Conservation (phyloP, 1,284 basidiomycete species). For the Microbotryum saponariae region DNA sequence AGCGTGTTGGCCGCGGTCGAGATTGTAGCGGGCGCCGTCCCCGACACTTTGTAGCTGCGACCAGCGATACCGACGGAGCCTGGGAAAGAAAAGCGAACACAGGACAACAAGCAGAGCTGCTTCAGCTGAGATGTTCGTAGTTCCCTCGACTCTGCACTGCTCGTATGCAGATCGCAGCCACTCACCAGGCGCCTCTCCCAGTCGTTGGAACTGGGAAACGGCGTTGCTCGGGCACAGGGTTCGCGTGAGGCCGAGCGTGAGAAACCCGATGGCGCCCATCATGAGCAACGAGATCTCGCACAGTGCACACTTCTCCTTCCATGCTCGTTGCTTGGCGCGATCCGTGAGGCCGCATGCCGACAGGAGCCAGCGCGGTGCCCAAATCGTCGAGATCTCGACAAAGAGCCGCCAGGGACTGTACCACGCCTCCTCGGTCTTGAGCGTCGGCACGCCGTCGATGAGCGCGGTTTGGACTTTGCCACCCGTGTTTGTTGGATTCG, state of each 20-base stretch:
- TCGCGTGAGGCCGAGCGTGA: conserved; percentile 88
- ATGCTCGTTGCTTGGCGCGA: conserved; percentile 71
- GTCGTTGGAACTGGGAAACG: conserved; percentile 29
- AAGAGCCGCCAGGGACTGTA: conserved; percentile 76
- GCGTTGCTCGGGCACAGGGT: conserved; percentile 66
- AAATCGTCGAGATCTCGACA: conserved; percentile 73
- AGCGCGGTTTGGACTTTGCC: conserved; percentile 21
- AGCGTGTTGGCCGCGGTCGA: conserved; percentile 48
- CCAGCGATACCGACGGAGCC: conserved; percentile 72
- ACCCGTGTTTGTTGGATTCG: conserved; percentile 36
- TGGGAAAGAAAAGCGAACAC: conserved; percentile 19
- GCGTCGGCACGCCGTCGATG: conserved; percentile 27
- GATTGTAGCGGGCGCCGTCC: conserved; percentile 51
- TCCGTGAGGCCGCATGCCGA: conserved; percentile 69
- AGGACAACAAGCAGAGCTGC: background rate
- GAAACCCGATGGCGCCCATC: conserved; percentile 77
- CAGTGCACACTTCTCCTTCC: conserved; percentile 94
- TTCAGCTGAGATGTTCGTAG: too few relatives aligned
- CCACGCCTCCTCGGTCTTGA: conserved; percentile 22
- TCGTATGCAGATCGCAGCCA: background rate
- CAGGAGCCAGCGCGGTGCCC: conserved; percentile 77
- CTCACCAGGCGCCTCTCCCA: conserved; percentile 32
- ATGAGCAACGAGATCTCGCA: conserved; percentile 75
- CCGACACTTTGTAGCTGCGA: conserved; percentile 65
- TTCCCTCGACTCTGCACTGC: background rate